Conservation (phyloP, 129 eudicot genomes). For the Flaveria linearis region DNA sequence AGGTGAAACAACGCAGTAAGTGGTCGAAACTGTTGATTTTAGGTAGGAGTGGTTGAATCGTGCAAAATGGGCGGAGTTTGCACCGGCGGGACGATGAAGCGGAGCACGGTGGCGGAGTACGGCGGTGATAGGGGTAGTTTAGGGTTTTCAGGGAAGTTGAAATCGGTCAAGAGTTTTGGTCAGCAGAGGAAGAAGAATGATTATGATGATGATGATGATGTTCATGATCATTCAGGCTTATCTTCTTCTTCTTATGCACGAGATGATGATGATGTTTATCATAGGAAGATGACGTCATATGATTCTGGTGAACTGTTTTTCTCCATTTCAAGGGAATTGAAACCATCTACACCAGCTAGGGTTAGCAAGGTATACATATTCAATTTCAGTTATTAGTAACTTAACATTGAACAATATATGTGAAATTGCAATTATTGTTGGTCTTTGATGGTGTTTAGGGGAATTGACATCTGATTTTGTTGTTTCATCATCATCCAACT, state of each 20-base stretch:
- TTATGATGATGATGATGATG: too few species aligned
- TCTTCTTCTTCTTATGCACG: conserved; percentile 24
- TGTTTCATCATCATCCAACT: too few species aligned
- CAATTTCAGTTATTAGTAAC: neutral
- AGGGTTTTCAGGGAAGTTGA: conserved; percentile 69
- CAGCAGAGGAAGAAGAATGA: too few species aligned
- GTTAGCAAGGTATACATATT: conserved; percentile 59
- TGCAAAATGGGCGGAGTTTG: conserved; percentile 79
- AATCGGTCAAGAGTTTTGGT: too few species aligned
- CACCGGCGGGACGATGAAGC: conserved; percentile 61
- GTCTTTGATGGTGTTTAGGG: too few species aligned
- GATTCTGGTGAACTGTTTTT: conserved; percentile 60
- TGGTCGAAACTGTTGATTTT: neutral
- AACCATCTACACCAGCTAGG: too few species aligned
- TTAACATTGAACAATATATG: neutral
- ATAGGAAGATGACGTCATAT: conserved; percentile 37
- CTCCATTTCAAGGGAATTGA: conserved; percentile 68
- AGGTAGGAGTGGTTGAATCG: neutral
- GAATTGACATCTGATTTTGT: too few species aligned
- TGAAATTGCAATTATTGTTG: too few species aligned
- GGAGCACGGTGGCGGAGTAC: conserved; percentile 35
- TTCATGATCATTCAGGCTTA: too few species aligned
- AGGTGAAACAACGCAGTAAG: neutral
- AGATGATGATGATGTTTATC: conserved; percentile 27
- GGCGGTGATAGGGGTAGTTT: conserved; percentile 30